Conservation (phyloP, 2,329 filamentous ascomycete genomes). For the Xylariomycetidae sp. region DNA sequence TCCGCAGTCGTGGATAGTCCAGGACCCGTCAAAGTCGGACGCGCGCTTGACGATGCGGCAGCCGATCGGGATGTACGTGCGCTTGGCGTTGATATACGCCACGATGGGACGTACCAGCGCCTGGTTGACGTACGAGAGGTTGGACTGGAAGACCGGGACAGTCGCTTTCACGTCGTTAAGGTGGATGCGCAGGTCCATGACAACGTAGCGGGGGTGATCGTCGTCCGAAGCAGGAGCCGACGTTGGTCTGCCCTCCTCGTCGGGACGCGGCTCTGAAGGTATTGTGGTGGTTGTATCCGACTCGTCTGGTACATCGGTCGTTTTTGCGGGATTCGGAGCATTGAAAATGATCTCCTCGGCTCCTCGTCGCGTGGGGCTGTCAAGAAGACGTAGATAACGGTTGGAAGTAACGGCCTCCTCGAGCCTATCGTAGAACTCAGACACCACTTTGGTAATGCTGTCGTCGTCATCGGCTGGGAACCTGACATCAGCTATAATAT, state of each 20-base stretch:
- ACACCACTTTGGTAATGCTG: slow-evolving; percentile 87
- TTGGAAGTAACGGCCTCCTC: slow-evolving; percentile 86
- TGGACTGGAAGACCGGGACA: slow-evolving; percentile 85
- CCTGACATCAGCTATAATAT: slow-evolving; percentile 94
- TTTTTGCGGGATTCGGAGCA: slow-evolving; percentile 11
- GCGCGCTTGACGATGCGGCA: slow-evolving; percentile 89
- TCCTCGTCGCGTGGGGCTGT: slow-evolving; percentile 33
- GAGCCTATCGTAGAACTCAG: slow-evolving; percentile 94
- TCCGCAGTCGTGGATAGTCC: slow-evolving; percentile 90
- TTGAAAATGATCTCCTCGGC: slow-evolving; percentile 18
- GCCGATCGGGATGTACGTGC: slow-evolving; percentile 90
- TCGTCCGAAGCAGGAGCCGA: slow-evolving; percentile 19
- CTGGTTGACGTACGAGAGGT: slow-evolving; percentile 94
- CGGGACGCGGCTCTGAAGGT: slow-evolving; percentile 3
- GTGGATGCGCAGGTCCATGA: slow-evolving; percentile 92
- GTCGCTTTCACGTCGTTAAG: slow-evolving; percentile 91
- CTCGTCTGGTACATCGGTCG: slow-evolving; percentile 10
- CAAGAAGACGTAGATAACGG: slow-evolving; percentile 55
- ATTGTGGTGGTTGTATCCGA: slow-evolving; percentile 5
- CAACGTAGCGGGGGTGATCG: slow-evolving; percentile 70
- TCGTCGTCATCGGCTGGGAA: slow-evolving; percentile 84
- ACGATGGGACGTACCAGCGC: slow-evolving; percentile 93
- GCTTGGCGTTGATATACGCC: slow-evolving; percentile 93
- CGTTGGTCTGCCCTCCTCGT: slow-evolving; percentile 1
- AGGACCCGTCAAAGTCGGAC: slow-evolving; percentile 88